Percentiles rank a stretch among this genome's conserved stretches.
phyloP scores from a whole-genome alignment of 192 early-diverging fungal genomes.

The Umbelopsis isabellina region DNA sequence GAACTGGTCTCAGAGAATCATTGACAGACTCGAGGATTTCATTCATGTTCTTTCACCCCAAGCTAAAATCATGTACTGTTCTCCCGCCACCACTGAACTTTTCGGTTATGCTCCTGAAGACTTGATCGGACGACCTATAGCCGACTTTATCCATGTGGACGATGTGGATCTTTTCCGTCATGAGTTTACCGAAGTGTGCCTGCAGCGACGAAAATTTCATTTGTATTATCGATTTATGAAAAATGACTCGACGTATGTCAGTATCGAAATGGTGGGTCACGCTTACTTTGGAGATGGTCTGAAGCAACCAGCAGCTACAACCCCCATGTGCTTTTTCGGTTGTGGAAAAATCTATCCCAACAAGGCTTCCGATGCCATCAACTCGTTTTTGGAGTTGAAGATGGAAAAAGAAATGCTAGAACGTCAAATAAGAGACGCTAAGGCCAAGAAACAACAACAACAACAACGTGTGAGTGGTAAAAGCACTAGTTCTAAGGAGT shows the following conservation, averaged over 20 bases:
- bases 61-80: slow-evolving; percentile 35
- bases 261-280: slow-evolving; percentile 34
- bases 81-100: slow-evolving; percentile 33
- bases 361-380: slow-evolving; percentile 24
- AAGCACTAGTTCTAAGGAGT: no score
- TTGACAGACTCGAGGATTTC: slow-evolving; percentile 34
- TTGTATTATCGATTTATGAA: slow-evolving; percentile 29
- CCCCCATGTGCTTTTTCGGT: slow-evolving; percentile 35
- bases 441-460: slow-evolving; percentile 7
- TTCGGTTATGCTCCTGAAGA: slow-evolving; percentile 39
- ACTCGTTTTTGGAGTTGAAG: slow-evolving; percentile 40
- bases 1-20: slow-evolving; percentile 39
- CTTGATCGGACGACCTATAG: slow-evolving; percentile 28
- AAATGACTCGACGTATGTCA: slow-evolving; percentile 34
- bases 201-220: slow-evolving; percentile 24
- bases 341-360: slow-evolving; percentile 27
- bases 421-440: slow-evolving; percentile 19
- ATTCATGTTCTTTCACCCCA: slow-evolving; percentile 37
- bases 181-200: slow-evolving; percentile 24
- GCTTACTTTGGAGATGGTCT: slow-evolving; percentile 17
- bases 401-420: slow-evolving; percentile 41
- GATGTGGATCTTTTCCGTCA: slow-evolving; percentile 37
- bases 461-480: background rate
- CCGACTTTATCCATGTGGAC: slow-evolving; percentile 41
- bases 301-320: background rate